Evolutionary conservation across 805 yeast genomes (phyloP), one percentile per base, ranked within the genome.

Genomic region (Pichia deserticola): DNA sequence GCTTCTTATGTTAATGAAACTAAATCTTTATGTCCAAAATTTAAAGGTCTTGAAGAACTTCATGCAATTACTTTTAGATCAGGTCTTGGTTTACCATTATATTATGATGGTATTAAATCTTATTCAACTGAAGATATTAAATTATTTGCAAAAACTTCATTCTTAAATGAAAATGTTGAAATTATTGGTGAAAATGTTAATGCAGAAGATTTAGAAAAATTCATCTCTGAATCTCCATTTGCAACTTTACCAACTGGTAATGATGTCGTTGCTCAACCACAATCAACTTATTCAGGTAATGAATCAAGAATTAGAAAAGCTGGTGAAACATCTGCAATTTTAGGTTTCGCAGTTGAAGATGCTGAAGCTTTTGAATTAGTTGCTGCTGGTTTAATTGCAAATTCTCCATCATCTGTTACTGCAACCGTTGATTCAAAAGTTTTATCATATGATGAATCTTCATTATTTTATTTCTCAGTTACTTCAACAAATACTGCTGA

Each of bases 61-160:
- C 92, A 87, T 72, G 79, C 81, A 59, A 72, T 82, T 53, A 80
- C 95, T 45, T 93, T 86, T 81, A 86, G 93, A 76, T 74, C 70
- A 54, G 97, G 96, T 49, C 80, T 87, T 62, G 97, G 97, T 63
- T 80, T 84, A 70, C 84, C 96, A 56, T 75, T 88, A 61, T 77
- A 77, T 67, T 87, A 78, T 66, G 85, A 86, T 67, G 86, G 87
- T 54, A 68, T 76, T 56, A 71, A 74, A 59, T 61, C 80, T 42
- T 72, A 81, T 58, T 54, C 83, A 36, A 60, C 79, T 48, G 89
- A 82, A 48, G 89, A 84, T 53, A 75, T 93, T 63, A 74, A 77
- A 60, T 67, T 67, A 41, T 87, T 73, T 65, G 90, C 95, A 55
- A 68, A 78, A 56, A 70, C 77, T 60, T 85, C 77, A 48, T 89